Percentiles rank a stretch among this genome's conserved stretches.
Evolutionary conservation across 2,329 filamentous ascomycete species (phyloP).

Genomic region (Hirsutella rhossiliensis): DNA sequence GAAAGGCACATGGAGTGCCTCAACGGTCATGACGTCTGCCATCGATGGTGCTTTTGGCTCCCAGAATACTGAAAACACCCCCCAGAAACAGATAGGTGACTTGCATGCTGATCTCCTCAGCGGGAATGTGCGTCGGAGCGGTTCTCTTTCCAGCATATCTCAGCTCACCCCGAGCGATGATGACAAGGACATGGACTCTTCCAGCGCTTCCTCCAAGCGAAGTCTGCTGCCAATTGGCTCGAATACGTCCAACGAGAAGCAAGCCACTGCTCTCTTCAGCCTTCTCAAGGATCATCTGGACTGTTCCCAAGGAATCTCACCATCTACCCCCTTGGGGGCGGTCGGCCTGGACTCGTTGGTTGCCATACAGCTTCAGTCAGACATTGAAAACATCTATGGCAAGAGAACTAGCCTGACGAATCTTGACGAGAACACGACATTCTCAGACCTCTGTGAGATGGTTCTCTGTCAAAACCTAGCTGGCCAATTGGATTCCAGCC

Average conservation of each 20-base stretch:
- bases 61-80: too few species aligned
- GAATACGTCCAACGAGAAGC: background rate
- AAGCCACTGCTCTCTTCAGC: background rate
- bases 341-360: background rate
- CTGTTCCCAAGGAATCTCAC: background rate
- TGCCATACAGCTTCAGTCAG: slow-evolving; percentile 1
- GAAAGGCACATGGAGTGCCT: too few species aligned
- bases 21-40: too few species aligned
- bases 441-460: background rate
- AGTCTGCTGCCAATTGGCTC: background rate
- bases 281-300: slow-evolving; percentile 1
- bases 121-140: background rate
- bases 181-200: background rate
- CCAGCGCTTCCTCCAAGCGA: background rate
- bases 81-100: too few species aligned
- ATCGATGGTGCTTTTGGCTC: too few species aligned
- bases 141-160: background rate
- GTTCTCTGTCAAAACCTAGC: background rate
- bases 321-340: background rate
- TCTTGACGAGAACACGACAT: slow-evolving; percentile 1
- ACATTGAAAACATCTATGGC: slow-evolving; percentile 1
- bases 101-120: background rate
- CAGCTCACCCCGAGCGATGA: background rate
- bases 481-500: background rate
- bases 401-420: background rate